Evolutionary conservation across 768 basidiomycete genomes (phyloP), one percentile per base, ranked within the genome.

Genomic region (Kwoniella mangroviensis): DNA sequence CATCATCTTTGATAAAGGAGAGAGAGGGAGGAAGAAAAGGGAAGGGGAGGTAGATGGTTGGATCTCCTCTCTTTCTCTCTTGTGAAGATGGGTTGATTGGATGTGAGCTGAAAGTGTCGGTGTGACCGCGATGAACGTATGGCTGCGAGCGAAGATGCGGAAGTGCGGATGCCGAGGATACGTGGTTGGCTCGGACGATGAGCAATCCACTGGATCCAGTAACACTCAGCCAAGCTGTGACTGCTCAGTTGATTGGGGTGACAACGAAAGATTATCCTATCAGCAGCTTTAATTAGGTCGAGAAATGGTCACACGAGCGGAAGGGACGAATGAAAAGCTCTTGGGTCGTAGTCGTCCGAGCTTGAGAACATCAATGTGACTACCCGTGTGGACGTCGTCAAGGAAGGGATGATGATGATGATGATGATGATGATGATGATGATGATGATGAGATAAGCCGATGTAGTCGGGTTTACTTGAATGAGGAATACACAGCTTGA

Each of bases 261-360:
- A 1, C 34, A 1, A 34, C 9, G 34, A 34, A 34, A 34, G 34
- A 28, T 7, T 34, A 7, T 6, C 34, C 34, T 7, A 7, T 34
- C 34, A 34, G 0, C 34, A 34, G 6, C 34, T 34, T 34, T 34
- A 7, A 34, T 7, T 7, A 34, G 34, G 34, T 34, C 34, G 34
- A 21, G 28, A 21, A 34, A 9, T 55, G 22, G 43, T 60, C 66
- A 67, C 66, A 60, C 66, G 66, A 67, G 66, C 58, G n/a, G 41
- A 43, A 13, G 52, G 41, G 42, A 45, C 63, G 63, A 65, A 65
- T 65, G 53, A 65, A 55, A 53, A 63, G 45, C 21, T 10, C 12
- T 49, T n/a, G 12, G n/a, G 0, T 34, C 15, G n/a, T 19, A 10
- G 62, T 63, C 62, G 62, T 52, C 17, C 62, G 62, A 63, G 62